Evolutionary conservation across 306 rosid species (phyloP).

Genomic region (Vachellia collinsii): DNA sequence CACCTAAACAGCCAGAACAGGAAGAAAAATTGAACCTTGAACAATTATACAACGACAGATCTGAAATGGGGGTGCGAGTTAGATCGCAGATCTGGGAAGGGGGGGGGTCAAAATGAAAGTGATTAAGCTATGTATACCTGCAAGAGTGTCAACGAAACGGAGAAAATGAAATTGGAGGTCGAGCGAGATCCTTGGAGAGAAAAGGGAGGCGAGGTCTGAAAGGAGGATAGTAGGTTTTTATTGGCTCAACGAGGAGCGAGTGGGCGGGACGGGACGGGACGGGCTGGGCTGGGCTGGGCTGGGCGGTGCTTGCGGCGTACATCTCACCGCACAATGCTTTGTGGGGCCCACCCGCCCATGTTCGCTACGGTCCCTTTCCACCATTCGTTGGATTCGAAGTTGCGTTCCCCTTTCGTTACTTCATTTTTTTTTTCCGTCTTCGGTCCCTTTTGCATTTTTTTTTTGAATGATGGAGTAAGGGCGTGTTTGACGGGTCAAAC

Average conservation of each 20-base stretch:
- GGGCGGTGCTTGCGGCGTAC: background rate
- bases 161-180: slow-evolving; percentile 1
- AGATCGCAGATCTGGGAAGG: slow-evolving; percentile 10
- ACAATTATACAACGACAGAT: slow-evolving; percentile 1
- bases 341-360: background rate
- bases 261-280: too few species aligned
- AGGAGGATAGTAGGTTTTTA: background rate
- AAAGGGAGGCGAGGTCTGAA: slow-evolving; percentile 16
- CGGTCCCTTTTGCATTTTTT: background rate
- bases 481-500: too few species aligned
- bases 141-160: background rate
- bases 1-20: background rate
- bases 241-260: background rate
- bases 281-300: background rate
- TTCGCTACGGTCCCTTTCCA: background rate
- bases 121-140: background rate
- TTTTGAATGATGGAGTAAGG: too few species aligned
- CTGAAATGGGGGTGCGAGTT: background rate
- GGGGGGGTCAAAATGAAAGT: background rate
- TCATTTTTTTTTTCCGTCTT: background rate
- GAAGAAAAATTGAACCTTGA: background rate
- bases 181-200: slow-evolving; percentile 10
- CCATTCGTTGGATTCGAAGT: background rate
- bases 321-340: background rate
- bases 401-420: background rate